Evolutionary conservation across 2,329 filamentous ascomycete genomes (phyloP), one percentile per base, ranked within the genome.

Genomic region (Fusarium begoniae): DNA sequence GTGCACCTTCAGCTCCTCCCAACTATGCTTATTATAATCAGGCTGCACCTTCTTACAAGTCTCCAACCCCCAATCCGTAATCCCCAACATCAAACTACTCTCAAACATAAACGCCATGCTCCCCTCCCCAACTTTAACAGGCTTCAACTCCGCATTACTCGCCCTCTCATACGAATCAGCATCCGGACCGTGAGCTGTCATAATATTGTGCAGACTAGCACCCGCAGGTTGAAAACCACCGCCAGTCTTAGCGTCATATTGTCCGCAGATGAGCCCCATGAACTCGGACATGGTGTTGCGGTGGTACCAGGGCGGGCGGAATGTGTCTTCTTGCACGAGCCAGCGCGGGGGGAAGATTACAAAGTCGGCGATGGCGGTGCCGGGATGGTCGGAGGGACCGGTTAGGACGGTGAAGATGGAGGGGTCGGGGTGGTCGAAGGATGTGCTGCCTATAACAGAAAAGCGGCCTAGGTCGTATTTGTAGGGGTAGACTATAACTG

Each of bases 391-490:
- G 5, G 89, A 90, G 14, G 87, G 90, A 2, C 89, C 90, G 4
- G 92, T 90, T 8, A 93, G 84, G 8, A 94, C 92, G 1, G 90
- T 95, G 83, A 91, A 95, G 80, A 96, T 95, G 68, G 88, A 91
- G 1, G 93, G 93, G 78, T 95, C 93, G 1, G 93, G 92, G 78
- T 96, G 93, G 81, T 95, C 75, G 20, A 77, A 77, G 2, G 73
- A 93, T 74, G 93, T 90, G 69, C 87, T 90, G 40, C 93, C 93
- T 40, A 95, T 91, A 48, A 90, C 90, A 80, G 91, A 93, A 85
- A 94, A 95, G 28, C 92, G 90, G 22, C 91, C 92, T 2, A 96
- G 86, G 78, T 95, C 93, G 83, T 95, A 96, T 82, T 95, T 96
- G 86, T 91, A 94, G 0, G 93, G 93, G n/a, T 77, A 77, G 11